phyloP scores from a whole-genome alignment of 169 alveolate species.

The Perkinsus olseni region DNA sequence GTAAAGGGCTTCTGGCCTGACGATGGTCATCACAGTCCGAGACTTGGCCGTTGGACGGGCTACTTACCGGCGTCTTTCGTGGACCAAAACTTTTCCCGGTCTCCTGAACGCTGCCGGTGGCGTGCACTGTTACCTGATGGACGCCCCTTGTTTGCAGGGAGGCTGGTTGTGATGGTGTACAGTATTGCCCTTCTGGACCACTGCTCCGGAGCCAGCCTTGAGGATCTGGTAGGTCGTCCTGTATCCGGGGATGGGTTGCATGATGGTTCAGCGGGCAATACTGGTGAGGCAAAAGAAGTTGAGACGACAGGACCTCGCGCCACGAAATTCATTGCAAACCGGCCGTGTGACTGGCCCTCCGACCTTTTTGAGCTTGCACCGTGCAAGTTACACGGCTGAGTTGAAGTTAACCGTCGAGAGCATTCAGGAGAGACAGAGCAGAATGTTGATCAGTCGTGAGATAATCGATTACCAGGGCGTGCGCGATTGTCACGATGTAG shows the following conservation, averaged over 20 bases:
- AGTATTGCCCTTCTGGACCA: neutral
- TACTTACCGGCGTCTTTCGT: neutral
- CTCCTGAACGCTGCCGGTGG: neutral
- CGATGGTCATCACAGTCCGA: neutral
- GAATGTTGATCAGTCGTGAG: no score
- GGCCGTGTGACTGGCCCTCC: no score
- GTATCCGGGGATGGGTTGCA: neutral
- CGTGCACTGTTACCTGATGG: neutral
- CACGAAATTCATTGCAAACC: no score
- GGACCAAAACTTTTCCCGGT: neutral
- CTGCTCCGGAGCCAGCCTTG: neutral
- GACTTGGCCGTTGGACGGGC: neutral
- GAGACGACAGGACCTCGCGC: no score
- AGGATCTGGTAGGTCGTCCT: neutral
- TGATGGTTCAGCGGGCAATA: no score
- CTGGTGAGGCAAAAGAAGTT: no score
- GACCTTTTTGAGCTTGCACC: no score
- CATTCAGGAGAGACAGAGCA: no score
- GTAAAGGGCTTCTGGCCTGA: neutral
- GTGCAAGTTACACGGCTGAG: no score
- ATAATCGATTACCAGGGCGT: neutral
- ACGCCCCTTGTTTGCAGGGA: neutral
- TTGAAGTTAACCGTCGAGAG: no score
- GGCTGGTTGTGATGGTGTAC: neutral
- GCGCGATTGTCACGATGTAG: neutral